Conservation (phyloP, 345 rosid genomes). For the Populus euphratica region DNA sequence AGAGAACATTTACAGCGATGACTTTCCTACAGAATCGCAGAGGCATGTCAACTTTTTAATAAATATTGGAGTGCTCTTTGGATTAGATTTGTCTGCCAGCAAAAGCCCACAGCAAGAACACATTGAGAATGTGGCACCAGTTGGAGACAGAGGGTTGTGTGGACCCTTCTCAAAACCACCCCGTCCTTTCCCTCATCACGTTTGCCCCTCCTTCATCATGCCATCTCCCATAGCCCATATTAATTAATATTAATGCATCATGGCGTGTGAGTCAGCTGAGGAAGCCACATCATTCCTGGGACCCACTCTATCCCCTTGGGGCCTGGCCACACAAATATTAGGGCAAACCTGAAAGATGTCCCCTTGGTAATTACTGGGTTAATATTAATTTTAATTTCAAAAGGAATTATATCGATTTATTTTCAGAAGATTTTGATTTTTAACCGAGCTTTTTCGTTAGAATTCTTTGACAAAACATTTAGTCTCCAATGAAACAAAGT, state of each 20-base stretch:
- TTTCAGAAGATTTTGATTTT: too few species aligned
- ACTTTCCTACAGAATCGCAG: background rate
- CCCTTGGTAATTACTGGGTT: too few species aligned
- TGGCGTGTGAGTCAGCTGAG: conserved; percentile 28
- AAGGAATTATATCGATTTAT: too few species aligned
- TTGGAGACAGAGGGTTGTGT: conserved; percentile 16
- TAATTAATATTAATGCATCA: conserved; percentile 13
- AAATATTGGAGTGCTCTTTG: background rate
- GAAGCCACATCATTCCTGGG: conserved; percentile 11
- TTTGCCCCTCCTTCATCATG: conserved; percentile 13
- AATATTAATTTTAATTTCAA: too few species aligned
- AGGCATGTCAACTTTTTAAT: background rate
- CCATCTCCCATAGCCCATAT: conserved; percentile 22
- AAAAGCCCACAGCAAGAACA: background rate
- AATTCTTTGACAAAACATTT: too few species aligned
- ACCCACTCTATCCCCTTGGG: conserved; percentile 18
- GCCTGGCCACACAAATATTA: background rate
- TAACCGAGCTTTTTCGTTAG: too few species aligned
- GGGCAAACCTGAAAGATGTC: too few species aligned
- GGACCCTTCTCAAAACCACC: conserved; percentile 15
- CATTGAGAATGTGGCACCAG: conserved; percentile 11
- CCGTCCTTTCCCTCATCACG: conserved; percentile 18
- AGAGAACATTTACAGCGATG: too few species aligned
- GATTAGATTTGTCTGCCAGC: conserved; percentile 9
- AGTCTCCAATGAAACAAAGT: too few species aligned